Evolutionary conservation across 768 basidiomycete genomes (phyloP), one percentile per base, ranked within the genome.

Genomic region (Suillus ampliporus): DNA sequence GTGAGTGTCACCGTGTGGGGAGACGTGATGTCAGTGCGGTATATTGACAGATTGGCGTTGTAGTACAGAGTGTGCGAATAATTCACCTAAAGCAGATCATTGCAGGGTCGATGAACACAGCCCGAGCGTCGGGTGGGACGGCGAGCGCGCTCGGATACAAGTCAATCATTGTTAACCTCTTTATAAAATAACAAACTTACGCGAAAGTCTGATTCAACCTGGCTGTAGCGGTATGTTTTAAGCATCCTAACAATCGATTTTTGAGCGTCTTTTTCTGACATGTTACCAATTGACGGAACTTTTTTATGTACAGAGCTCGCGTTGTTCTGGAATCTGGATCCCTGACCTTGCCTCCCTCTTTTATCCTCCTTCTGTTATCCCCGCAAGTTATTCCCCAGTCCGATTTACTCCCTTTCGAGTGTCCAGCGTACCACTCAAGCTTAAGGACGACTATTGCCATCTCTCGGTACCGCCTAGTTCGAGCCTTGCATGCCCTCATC

Each of bases 191-290:
- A 13, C 31, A 19, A 5, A 31, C 10, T 1, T 13, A n/a, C 31
- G 31, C 31, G 28, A 11, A n/a, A 13, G 19, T 34, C 31, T n/a
- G 11, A 11, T 7, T 31, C 15, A n/a, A n/a, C n/a, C 17, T 54
- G 2, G 3, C 31, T 31, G 31, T 23, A 6, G 23, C 3, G 53
- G 53, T 54, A 54, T 17, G 37, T 38, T n/a, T 54, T 21, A 19
- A 37, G 15, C 14, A 46, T 46, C 21, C 5, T 46, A 2, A 23
- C 21, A 46, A 23, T 23, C 4, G 23, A 11, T 5, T 38, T 58
- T 61, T 31, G 26, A 37, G 60, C 60, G 60, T 61, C 60, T 61
- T 34, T n/a, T 61, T 59, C 41, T 61, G 57, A 61, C 58, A 44
- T 35, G n/a, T 58, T 38, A 34, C 60, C 38, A 13, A 40, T 54